Conservation (phyloP, 441 rosid species). For the Kokia cookei region DNA sequence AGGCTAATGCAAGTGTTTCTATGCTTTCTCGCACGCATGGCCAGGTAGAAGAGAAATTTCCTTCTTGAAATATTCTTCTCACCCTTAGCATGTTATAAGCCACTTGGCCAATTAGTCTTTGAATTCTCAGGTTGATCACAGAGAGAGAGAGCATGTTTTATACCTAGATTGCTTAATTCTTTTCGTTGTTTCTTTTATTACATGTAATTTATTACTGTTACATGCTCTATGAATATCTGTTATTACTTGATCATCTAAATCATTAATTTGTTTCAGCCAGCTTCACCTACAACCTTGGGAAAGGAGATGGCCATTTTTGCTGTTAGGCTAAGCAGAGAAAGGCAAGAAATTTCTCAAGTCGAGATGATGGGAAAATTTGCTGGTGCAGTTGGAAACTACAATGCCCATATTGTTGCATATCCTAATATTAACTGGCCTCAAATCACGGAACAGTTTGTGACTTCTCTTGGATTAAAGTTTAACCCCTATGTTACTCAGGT, state of each 20-base stretch:
- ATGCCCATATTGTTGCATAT: constrained; percentile 85
- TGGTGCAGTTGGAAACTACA: constrained; percentile 96
- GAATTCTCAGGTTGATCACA: not conserved
- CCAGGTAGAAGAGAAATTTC: constrained; percentile 46
- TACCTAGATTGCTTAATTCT: not conserved
- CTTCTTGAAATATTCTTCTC: not conserved
- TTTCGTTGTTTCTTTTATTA: not conserved
- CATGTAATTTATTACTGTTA: not conserved
- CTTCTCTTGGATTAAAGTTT: constrained; percentile 76
- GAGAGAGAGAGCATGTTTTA: not conserved
- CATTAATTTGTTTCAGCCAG: constrained; percentile 56
- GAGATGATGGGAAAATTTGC: constrained; percentile 91
- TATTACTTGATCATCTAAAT: not conserved
- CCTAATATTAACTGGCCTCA: constrained; percentile 71
- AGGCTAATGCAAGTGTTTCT: constrained; percentile 57
- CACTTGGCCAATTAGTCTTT: not conserved
- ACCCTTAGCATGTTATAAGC: not conserved
- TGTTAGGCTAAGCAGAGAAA: constrained; percentile 75
- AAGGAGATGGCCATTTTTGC: constrained; percentile 95
- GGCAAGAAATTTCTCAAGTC: constrained; percentile 59
- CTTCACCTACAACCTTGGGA: constrained; percentile 91
- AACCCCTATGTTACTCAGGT: constrained; percentile 95
- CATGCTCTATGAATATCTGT: not conserved
- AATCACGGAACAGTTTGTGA: constrained; percentile 76
- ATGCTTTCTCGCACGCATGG: constrained; percentile 99